Percentiles rank a stretch among this genome's conserved stretches.
phyloP scores from a whole-genome alignment of 495 filamentous ascomycete species.

The Talaromyces borbonicus region DNA sequence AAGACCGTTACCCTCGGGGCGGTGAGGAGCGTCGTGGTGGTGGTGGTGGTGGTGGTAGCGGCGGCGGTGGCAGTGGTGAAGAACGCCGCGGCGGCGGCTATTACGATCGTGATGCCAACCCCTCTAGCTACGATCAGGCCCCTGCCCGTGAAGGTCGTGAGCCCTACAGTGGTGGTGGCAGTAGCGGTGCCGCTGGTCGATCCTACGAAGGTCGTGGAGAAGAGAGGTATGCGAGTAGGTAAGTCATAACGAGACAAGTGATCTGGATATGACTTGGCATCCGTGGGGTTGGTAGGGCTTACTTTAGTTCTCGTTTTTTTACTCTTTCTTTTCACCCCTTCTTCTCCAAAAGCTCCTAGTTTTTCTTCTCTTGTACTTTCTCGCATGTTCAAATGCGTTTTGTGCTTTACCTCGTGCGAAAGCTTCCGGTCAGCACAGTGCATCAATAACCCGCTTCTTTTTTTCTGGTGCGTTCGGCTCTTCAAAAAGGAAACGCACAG shows the following conservation, averaged over 20 bases:
- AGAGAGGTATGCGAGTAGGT: slow-evolving; percentile 37
- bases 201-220: slow-evolving; percentile 43
- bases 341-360: slow-evolving; percentile 1
- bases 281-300: slow-evolving; percentile 34
- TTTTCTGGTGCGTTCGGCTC: slow-evolving; percentile 5
- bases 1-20: slow-evolving; percentile 56
- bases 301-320: slow-evolving; percentile 12
- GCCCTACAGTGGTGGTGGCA: slow-evolving; percentile 28
- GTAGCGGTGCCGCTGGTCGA: slow-evolving; percentile 31
- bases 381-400: slow-evolving; percentile 6
- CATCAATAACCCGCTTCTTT: slow-evolving; percentile 3
- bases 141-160: slow-evolving; percentile 55
- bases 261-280: slow-evolving; percentile 25
- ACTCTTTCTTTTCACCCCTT: not conserved
- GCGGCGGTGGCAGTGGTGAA: slow-evolving; percentile 34
- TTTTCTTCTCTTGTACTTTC: slow-evolving; percentile 8
- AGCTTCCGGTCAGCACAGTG: slow-evolving; percentile 6
- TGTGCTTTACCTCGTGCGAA: slow-evolving; percentile 2
- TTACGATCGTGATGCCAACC: slow-evolving; percentile 35
- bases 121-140: slow-evolving; percentile 41
- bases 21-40: slow-evolving; percentile 52
- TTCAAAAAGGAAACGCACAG: slow-evolving; percentile 2
- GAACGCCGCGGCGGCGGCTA: slow-evolving; percentile 33
- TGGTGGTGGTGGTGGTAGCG: slow-evolving; percentile 35
- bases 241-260: slow-evolving; percentile 21